Base-by-base conservation (phyloP, 257 asterid genomes). In the Solanum arcanum region DNA sequence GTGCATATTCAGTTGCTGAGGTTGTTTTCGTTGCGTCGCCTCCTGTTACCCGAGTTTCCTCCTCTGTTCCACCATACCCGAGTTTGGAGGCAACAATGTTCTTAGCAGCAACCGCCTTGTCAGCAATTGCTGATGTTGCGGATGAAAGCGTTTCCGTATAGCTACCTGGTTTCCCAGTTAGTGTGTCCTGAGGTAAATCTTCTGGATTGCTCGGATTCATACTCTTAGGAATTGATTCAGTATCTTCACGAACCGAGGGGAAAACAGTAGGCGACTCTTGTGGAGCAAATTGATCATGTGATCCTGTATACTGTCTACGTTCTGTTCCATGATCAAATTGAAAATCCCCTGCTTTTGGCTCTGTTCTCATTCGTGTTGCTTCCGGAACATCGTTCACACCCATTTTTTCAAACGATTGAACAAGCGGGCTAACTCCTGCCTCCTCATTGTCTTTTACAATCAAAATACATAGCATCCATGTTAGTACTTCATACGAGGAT, bases 211-310 rank as follows among this genome's bases (percentile, higher is more conserved):
- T 83, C 1, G 88, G 73, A 83, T 93, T 93, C 3, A 42, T 46
- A 33, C 25, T 85, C 87, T 90, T 87, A 1, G 92, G 91, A 56
- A 60, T 25, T 42, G 89, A 41, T 76, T 89, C 91, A 5, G 87
- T 86, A 27, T 52, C 14, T 80, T 85, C 56, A 14, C 35, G 42
- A 68, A 84, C 35, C 4, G 9, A 20, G 10, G 42, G 25, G 21
- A 60, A 31, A 75, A 35, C 29, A 9, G 86, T 46, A 14, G 94
- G 86, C 35, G 41, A 6, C 9, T 86, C 4, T 83, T 92, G 89
- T 0, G 95, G 93, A 23, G 92, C 88, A 78, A 95, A 92, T 87
- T 94, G 94, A 83, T 92, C 96, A 49, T 92, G 95, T 86, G 92
- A 91, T 23, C 96, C 98, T 0, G 93, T 88, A 60, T 88, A 87